Evolutionary conservation across 768 basidiomycete genomes (phyloP).

Genomic region (Pulveroboletus sp.): DNA sequence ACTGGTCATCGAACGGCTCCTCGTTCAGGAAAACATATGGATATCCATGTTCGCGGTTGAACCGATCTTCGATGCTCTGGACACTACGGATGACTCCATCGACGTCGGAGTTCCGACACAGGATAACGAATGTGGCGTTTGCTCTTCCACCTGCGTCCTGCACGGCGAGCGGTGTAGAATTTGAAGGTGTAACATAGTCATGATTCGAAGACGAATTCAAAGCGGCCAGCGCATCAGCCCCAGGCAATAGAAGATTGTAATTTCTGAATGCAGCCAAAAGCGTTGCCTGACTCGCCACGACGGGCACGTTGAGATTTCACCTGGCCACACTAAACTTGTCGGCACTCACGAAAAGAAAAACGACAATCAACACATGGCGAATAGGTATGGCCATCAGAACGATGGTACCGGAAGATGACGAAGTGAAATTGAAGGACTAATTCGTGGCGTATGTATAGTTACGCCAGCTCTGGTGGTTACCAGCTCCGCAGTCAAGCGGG

Average conservation of each 20-base stretch:
- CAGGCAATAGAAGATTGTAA: background rate
- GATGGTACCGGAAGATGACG: background rate
- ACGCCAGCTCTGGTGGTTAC: background rate
- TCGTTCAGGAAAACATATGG: slow-evolving; percentile 68
- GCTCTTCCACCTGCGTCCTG: slow-evolving; percentile 25
- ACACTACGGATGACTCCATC: slow-evolving; percentile 44
- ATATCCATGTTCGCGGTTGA: slow-evolving; percentile 53
- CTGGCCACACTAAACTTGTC: background rate
- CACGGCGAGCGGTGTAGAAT: background rate
- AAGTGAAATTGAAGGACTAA: background rate
- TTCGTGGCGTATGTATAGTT: slow-evolving; percentile 11
- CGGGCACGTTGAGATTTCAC: background rate
- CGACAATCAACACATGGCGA: slow-evolving; percentile 18
- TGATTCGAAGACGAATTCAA: background rate
- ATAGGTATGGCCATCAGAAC: slow-evolving; percentile 15
- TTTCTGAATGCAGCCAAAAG: slow-evolving; percentile 13
- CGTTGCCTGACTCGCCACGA: slow-evolving; percentile 3
- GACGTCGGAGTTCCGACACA: slow-evolving; percentile 48
- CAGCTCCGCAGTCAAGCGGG: background rate
- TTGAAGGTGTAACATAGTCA: background rate
- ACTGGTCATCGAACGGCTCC: slow-evolving; percentile 48
- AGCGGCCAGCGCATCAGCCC: slow-evolving; percentile 2
- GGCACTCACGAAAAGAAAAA: slow-evolving; percentile 19
- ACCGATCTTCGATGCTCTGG: slow-evolving; percentile 52
- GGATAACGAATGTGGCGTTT: slow-evolving; percentile 58